phyloP scores from a whole-genome alignment of 352 stramenopile species.

The Plasmopara muralis region DNA sequence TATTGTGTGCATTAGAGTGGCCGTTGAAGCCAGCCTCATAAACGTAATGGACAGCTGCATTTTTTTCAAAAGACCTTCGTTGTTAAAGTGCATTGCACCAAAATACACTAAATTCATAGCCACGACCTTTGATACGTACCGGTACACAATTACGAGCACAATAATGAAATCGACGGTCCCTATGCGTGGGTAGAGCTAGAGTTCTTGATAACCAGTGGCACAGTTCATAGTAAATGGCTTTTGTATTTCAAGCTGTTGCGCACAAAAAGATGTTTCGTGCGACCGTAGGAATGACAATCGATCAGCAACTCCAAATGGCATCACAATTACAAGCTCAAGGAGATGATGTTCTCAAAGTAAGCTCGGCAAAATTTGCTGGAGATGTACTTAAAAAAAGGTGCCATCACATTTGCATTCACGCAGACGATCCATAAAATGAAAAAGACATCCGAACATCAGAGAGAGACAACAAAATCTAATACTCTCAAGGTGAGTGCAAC shows the following conservation, averaged over 20 bases:
- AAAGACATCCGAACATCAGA: conserved; percentile 52
- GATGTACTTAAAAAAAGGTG: neutral
- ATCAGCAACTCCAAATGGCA: conserved; percentile 56
- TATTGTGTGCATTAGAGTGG: no score
- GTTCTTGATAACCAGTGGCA: neutral
- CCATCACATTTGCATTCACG: neutral
- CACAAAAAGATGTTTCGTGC: conserved; percentile 63
- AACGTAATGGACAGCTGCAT: no score
- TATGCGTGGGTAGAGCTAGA: conserved; percentile 3
- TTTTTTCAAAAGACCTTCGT: no score
- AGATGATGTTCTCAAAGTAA: conserved; percentile 51
- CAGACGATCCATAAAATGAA: conserved; percentile 68
- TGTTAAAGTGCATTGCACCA: no score
- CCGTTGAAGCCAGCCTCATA: no score
- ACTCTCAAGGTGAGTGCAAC: conserved; percentile 41
- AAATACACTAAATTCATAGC: no score
- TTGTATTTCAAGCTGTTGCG: conserved; percentile 5
- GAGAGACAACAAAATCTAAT: conserved; percentile 44
- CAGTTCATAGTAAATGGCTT: conserved; percentile 1
- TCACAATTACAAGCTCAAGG: conserved; percentile 40
- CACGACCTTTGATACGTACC: no score
- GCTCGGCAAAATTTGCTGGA: neutral
- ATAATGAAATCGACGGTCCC: neutral
- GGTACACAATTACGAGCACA: no score
- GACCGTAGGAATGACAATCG: conserved; percentile 52